A percentile compares a stretch with the other conserved stretches of the same genome.
These are phyloP conservation scores for Nicotiana paniculata DNA, from an alignment of 257 asterid species.

Conservation along the genomic window DNA sequence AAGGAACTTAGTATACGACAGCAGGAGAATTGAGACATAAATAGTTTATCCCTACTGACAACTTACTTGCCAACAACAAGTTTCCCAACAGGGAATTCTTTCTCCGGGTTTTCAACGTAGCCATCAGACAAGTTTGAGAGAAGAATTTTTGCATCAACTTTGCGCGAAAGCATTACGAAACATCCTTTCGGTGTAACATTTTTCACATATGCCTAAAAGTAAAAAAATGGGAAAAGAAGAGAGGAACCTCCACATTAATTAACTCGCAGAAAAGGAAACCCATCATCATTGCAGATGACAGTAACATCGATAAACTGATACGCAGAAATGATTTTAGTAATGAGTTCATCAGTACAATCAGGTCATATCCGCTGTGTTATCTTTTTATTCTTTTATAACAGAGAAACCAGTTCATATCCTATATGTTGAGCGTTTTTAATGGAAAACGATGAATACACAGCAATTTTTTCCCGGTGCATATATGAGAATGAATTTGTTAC, in stretches of 20 bases:
- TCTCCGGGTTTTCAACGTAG: conserved; percentile 64
- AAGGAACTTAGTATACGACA: conserved; percentile 22
- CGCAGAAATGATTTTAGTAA: background rate
- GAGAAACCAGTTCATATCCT: background rate
- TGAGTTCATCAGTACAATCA: background rate
- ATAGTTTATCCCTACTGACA: background rate
- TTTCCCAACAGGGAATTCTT: conserved; percentile 72
- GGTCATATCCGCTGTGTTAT: background rate
- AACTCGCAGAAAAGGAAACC: background rate
- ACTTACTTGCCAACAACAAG: conserved; percentile 81
- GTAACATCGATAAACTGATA: background rate
- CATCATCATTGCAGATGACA: background rate
- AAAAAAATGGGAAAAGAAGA: background rate
- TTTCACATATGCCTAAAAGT: conserved; percentile 77
- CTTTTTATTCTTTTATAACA: background rate
- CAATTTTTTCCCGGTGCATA: background rate
- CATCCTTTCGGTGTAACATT: conserved; percentile 75
- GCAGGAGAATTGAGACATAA: conserved; percentile 2
- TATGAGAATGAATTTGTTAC: background rate
- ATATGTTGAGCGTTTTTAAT: background rate
- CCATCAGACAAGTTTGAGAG: conserved; percentile 72
- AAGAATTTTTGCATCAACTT: conserved; percentile 80
- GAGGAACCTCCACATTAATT: background rate
- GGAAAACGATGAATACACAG: background rate
- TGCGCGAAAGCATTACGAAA: conserved; percentile 73